phyloP scores from a whole-genome alignment of 352 stramenopile genomes.

The Pythium scleroteichum region DNA sequence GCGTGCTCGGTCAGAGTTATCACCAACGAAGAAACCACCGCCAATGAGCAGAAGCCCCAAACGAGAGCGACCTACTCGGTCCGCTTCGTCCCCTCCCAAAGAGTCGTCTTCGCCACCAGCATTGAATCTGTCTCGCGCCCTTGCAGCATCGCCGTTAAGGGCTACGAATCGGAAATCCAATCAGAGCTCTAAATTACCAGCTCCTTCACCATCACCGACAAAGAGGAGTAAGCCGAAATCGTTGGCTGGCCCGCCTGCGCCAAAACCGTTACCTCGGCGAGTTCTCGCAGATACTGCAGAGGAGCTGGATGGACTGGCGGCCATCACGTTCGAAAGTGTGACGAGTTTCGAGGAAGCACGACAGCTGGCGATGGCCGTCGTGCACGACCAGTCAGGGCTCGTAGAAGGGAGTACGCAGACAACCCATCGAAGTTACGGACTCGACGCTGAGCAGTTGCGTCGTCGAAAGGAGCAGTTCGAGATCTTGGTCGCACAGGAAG shows the following conservation, averaged over 20 bases:
- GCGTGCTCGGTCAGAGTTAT: not conserved
- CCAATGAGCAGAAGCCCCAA: not conserved
- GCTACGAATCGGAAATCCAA: slow-evolving; percentile 4
- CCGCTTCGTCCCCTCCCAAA: slow-evolving; percentile 5
- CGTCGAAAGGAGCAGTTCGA: slow-evolving; percentile 4
- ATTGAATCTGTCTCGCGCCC: slow-evolving; percentile 1
- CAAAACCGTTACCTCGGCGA: not conserved
- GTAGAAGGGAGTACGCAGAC: slow-evolving; percentile 20
- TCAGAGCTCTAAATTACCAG: not conserved
- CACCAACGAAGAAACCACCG: not conserved
- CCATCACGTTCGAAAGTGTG: slow-evolving; percentile 36
- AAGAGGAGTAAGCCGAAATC: slow-evolving; percentile 14
- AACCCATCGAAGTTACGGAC: slow-evolving; percentile 13
- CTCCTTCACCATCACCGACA: slow-evolving; percentile 7
- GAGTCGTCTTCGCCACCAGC: not conserved
- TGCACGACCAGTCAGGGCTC: not conserved
- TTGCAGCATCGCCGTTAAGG: slow-evolving; percentile 19
- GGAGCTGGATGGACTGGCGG: not conserved
- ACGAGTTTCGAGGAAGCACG: slow-evolving; percentile 47
- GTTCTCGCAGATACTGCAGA: not conserved
- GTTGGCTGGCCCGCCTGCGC: no score
- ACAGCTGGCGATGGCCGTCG: slow-evolving; percentile 27
- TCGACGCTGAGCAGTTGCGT: not conserved
- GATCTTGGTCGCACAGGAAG: slow-evolving; percentile 11
- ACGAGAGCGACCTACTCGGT: slow-evolving; percentile 6